A percentile compares a stretch with the other conserved stretches of the same genome.
These are phyloP conservation scores for Sphaceloma murrayae DNA, from an alignment of 2,329 filamentous ascomycete species.

Conservation along the genomic window DNA sequence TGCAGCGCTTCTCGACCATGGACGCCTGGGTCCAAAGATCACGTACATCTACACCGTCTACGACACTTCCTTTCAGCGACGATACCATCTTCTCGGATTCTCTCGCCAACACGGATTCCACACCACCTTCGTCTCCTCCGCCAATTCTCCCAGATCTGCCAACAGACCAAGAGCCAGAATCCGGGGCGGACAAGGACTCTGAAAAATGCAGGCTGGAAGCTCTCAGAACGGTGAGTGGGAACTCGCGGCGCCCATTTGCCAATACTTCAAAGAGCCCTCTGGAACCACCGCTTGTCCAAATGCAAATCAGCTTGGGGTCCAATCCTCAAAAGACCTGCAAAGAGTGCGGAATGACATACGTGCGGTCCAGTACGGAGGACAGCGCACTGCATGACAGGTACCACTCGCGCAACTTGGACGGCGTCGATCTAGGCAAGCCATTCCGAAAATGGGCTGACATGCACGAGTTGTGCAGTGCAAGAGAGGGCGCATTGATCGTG, in stretches of 20 bases:
- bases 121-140: conserved; percentile 45
- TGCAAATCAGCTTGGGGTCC: conserved; percentile 51
- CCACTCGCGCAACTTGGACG: conserved; percentile 51
- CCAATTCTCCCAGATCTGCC: conserved; percentile 27
- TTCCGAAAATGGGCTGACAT: conserved; percentile 38
- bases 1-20: conserved; percentile 3
- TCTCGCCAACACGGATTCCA: conserved; percentile 28
- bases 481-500: conserved; percentile 42
- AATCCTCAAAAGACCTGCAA: conserved; percentile 49
- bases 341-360: conserved; percentile 57
- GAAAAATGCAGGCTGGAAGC: too few species aligned
- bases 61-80: conserved; percentile 19
- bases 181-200: too few species aligned
- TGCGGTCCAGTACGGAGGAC: conserved; percentile 52
- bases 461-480: conserved; percentile 15
- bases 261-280: conserved; percentile 17
- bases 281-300: conserved; percentile 41
- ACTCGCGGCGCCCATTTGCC: too few species aligned
- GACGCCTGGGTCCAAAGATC: conserved; percentile 13
- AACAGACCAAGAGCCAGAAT: conserved; percentile 22
- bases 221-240: too few species aligned
- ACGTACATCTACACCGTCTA: neutral
- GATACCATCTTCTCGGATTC: conserved; percentile 23
- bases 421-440: conserved; percentile 51
- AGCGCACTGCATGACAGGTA: conserved; percentile 54